Percentiles rank a stretch among this genome's conserved stretches.
These are phyloP conservation scores for Zarea fungicola DNA, from an alignment of 2,329 filamentous ascomycete genomes.

Conservation along the genomic window DNA sequence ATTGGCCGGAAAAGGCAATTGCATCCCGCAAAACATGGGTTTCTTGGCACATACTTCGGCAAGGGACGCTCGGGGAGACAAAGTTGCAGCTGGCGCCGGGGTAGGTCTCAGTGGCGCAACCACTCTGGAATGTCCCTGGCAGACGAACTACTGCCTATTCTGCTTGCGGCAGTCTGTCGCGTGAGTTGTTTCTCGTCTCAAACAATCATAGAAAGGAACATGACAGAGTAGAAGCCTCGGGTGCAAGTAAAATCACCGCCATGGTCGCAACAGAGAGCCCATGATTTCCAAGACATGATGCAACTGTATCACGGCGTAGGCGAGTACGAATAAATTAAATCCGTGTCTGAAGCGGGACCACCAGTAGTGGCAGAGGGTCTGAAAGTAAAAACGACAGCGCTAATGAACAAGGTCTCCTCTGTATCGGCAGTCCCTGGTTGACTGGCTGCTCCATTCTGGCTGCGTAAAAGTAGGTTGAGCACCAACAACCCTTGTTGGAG, in stretches of 20 bases:
- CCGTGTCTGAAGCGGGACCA: neutral
- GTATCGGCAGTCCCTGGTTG: no score
- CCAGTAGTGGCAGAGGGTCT: neutral
- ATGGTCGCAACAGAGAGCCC: neutral
- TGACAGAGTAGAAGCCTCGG: neutral
- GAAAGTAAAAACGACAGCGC: neutral
- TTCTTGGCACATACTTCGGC: no score
- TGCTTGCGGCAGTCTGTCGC: constrained; percentile 8
- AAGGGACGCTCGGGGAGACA: neutral
- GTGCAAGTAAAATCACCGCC: neutral
- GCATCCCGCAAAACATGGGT: neutral
- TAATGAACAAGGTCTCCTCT: neutral
- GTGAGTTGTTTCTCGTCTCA: neutral
- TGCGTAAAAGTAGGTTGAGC: neutral
- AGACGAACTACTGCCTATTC: neutral
- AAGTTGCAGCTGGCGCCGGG: neutral
- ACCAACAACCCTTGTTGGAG: no score
- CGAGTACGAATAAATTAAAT: no score
- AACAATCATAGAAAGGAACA: no score
- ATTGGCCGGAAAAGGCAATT: neutral
- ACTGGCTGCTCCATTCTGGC: no score
- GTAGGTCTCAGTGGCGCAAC: neutral
- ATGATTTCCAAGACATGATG: no score
- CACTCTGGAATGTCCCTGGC: neutral
- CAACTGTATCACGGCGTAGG: no score